Evolutionary conservation across 441 rosid genomes (phyloP), one percentile per base, ranked within the genome.

Genomic region (Populus hybrid): DNA sequence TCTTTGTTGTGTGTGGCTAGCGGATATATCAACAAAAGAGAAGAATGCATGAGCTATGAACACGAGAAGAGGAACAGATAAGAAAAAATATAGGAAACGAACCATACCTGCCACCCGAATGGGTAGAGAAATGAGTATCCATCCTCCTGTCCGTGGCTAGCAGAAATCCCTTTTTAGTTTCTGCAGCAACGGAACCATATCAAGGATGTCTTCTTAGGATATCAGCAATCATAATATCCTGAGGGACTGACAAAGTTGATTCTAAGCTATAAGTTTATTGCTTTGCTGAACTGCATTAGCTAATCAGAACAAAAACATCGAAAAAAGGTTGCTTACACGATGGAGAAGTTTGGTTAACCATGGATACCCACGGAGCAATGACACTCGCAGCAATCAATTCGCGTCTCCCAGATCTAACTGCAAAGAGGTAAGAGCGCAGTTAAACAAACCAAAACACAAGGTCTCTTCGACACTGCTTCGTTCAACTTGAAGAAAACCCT

Each of bases 121-220:
- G 98, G 99, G 83, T 87, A 95, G 63, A 87, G 59, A 86, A 95
- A 95, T 23, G 93, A 77, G 80, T 95, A 92, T 3, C 97, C 94
- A 18, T 95, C 95, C 75, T 88, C 91, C 85, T 83, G 89, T 91
- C 98, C 12, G 84, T 74, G 77, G 88, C 95, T 26, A 85, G 11
- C 23, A 88, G 81, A 81, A 90, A 93, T 50, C 95, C 96, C 79
- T 89, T 88, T 79, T 93, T 91, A 81, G 70, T 84, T 88, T 95
- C 98, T 93, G 97, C 98, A 93, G 98, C 97, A 93, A 92, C 98
- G 92, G 97, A 92, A 84, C 87, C 93, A 93, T 85, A 92, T 93
- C 95, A 93, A 94, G 86, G 84, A 85, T 80, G 86, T 86, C 89
- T 82, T 88, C 90, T 90, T 90, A 91, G 93, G 92, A 89, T 85